phyloP scores from a whole-genome alignment of 2,329 filamentous ascomycete genomes.

The Beauveria brongniartii region DNA sequence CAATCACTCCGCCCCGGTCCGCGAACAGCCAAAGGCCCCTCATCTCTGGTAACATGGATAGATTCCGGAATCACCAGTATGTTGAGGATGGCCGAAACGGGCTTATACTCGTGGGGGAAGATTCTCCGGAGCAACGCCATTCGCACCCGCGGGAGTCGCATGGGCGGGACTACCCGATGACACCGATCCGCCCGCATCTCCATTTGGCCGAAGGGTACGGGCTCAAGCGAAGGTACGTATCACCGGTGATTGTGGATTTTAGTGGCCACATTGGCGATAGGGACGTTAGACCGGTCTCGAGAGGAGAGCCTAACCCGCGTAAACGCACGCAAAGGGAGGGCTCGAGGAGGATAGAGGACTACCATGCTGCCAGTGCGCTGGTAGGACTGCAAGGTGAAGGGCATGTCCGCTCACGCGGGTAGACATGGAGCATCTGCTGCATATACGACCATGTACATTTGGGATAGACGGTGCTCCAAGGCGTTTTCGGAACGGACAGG shows the following conservation, averaged over 20 bases:
- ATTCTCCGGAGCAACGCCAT: background rate
- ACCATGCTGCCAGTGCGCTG: slow-evolving; percentile 12
- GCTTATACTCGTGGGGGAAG: background rate
- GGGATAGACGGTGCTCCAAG: background rate
- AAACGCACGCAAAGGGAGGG: slow-evolving; percentile 2
- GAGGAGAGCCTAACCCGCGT: background rate
- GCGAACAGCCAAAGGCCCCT: slow-evolving; percentile 1
- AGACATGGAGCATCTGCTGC: background rate
- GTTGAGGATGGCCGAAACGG: background rate
- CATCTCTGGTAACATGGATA: slow-evolving; percentile 8
- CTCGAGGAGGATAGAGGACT: slow-evolving; percentile 7
- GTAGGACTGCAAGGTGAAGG: slow-evolving; percentile 13
- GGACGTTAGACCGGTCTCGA: background rate
- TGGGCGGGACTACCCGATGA: background rate
- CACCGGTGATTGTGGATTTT: background rate
- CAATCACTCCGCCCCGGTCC: background rate
- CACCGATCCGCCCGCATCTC: background rate
- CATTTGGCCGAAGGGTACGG: background rate
- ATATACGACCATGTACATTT: background rate
- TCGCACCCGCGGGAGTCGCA: background rate
- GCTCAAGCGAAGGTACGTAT: slow-evolving; percentile 2
- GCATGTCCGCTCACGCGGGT: background rate
- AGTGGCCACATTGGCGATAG: background rate
- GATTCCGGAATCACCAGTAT: slow-evolving; percentile 7
- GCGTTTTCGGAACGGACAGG: background rate